Conservation (phyloP, 2,329 filamentous ascomycete genomes). For the Cucurbitaria berberidis region DNA sequence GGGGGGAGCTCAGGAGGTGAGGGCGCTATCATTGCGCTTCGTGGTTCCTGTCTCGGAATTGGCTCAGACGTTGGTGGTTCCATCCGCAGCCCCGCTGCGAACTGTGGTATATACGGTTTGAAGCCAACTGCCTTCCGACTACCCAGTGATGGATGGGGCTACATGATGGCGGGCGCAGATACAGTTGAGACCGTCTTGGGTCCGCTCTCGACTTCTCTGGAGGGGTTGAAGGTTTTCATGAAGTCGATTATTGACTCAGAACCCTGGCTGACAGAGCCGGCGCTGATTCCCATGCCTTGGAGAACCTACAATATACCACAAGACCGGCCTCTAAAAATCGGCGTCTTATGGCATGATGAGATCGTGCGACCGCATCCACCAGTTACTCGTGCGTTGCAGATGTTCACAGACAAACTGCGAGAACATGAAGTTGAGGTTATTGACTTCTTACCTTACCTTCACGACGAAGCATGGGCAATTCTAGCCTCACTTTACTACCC, state of each 20-base stretch:
- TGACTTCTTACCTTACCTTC: slow-evolving; percentile 58
- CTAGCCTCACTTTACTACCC: slow-evolving; percentile 55
- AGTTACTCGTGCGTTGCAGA: slow-evolving; percentile 61
- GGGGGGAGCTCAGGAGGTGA: slow-evolving; percentile 65
- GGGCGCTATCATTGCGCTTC: slow-evolving; percentile 59
- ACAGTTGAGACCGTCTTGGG: slow-evolving; percentile 59
- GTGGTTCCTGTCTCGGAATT: slow-evolving; percentile 61
- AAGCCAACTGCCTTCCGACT: slow-evolving; percentile 55
- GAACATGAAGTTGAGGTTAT: slow-evolving; percentile 59
- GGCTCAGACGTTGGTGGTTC: slow-evolving; percentile 63
- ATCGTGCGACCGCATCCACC: slow-evolving; percentile 71
- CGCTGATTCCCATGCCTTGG: slow-evolving; percentile 67
- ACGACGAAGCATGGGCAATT: slow-evolving; percentile 58
- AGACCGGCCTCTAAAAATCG: slow-evolving; percentile 57
- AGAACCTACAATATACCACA: slow-evolving; percentile 34
- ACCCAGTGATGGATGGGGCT: slow-evolving; percentile 51
- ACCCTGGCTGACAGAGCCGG: slow-evolving; percentile 65
- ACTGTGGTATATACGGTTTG: slow-evolving; percentile 42
- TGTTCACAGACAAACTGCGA: slow-evolving; percentile 53
- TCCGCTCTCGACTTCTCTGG: slow-evolving; percentile 60
- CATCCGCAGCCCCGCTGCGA: slow-evolving; percentile 46
- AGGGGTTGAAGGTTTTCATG: slow-evolving; percentile 62
- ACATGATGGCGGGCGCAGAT: slow-evolving; percentile 55
- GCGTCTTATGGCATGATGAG: slow-evolving; percentile 69
- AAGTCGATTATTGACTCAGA: slow-evolving; percentile 57